Conservation (phyloP, 2,329 filamentous ascomycete genomes). For the Tolypocladium pustulatum region DNA sequence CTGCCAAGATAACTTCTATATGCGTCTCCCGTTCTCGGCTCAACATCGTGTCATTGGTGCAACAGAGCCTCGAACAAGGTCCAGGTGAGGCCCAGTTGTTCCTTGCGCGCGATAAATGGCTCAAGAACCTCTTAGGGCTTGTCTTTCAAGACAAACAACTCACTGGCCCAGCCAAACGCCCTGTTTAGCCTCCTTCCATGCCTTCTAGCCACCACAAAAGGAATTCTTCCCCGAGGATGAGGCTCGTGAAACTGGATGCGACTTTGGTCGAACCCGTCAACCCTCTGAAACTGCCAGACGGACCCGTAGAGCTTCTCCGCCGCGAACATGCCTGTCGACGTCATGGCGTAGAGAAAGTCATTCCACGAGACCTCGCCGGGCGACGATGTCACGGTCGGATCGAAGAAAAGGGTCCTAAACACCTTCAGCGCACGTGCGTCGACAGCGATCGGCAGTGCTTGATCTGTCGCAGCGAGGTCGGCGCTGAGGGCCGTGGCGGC, state of each 20-base stretch:
- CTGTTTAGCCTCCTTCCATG: constrained; percentile 37
- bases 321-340: constrained; percentile 31
- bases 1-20: no score
- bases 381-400: constrained; percentile 19
- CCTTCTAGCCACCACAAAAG: constrained; percentile 31
- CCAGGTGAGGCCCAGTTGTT: no score
- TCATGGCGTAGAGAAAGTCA: constrained; percentile 44
- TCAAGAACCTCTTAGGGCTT: no score
- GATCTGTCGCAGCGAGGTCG: not conserved
- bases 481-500: not conserved
- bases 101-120: no score
- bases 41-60: no score
- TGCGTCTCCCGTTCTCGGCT: no score
- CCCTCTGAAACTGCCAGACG: constrained; percentile 47
- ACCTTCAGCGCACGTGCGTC: constrained; percentile 22
- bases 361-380: constrained; percentile 40
- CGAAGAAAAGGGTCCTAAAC: constrained; percentile 31
- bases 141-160: constrained; percentile 27
- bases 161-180: constrained; percentile 38
- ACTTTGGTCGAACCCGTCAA: constrained; percentile 26
- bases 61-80: no score
- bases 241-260: constrained; percentile 53
- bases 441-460: constrained; percentile 10
- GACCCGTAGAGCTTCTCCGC: constrained; percentile 49
- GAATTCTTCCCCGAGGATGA: constrained; percentile 42